Evolutionary conservation across 2,329 filamentous ascomycete species (phyloP).

Genomic region (Monilinia aucupariae): DNA sequence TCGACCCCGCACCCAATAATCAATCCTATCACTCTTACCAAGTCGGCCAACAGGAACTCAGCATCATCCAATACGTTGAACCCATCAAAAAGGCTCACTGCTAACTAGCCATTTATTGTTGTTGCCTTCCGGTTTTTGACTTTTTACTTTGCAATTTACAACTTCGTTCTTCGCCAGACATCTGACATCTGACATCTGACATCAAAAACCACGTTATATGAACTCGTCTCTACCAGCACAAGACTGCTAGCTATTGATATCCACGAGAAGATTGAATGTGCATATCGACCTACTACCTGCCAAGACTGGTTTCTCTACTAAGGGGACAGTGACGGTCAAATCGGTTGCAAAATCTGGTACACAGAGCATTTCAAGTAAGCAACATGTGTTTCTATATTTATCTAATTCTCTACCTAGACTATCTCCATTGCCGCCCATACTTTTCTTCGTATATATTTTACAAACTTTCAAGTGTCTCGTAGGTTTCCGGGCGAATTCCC

Average conservation of each 20-base stretch:
- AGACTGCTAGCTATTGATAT: constrained; percentile 10
- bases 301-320: background rate
- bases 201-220: background rate
- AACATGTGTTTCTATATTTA: background rate
- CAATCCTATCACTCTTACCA: constrained; percentile 12
- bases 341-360: constrained; percentile 5
- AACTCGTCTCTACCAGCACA: background rate
- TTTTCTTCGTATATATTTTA: background rate
- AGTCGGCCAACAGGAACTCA: constrained; percentile 10
- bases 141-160: background rate
- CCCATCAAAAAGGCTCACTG: background rate
- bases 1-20: constrained; percentile 16
- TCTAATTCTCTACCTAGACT: background rate
- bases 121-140: background rate
- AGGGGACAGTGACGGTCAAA: background rate
- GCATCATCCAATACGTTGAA: constrained; percentile 2
- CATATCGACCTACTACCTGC: constrained; percentile 7
- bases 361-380: constrained; percentile 11
- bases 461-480: background rate
- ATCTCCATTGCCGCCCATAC: background rate
- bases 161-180: background rate
- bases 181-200: background rate
- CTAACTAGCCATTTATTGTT: background rate
- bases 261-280: background rate
- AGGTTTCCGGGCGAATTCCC: background rate